Conservation (phyloP, 2,329 filamentous ascomycete species). For the Penicillium decumbens region DNA sequence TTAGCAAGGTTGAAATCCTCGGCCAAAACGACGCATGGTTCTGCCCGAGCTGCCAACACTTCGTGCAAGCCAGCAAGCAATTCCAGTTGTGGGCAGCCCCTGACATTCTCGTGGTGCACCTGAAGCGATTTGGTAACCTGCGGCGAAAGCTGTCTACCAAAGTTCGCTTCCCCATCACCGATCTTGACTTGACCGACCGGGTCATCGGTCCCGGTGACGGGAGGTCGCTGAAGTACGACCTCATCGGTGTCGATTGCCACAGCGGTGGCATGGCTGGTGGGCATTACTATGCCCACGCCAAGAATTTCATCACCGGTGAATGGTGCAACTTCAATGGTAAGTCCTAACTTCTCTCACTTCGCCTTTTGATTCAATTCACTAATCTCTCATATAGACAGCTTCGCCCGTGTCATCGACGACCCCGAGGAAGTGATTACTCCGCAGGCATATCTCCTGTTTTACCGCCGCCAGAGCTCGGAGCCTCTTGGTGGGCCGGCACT, state of each 20-base stretch:
- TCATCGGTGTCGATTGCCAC: slow-evolving; percentile 95
- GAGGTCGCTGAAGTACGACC: slow-evolving; percentile 80
- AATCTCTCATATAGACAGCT: slow-evolving; percentile 55
- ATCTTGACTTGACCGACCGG: slow-evolving; percentile 73
- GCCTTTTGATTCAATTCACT: slow-evolving; percentile 29
- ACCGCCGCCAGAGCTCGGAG: slow-evolving; percentile 71
- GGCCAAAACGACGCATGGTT: slow-evolving; percentile 98
- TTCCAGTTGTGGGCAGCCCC: slow-evolving; percentile 96
- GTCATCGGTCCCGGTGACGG: slow-evolving; percentile 75
- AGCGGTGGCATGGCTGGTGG: slow-evolving; percentile 89
- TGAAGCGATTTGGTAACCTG: slow-evolving; percentile 74
- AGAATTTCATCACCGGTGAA: slow-evolving; percentile 79
- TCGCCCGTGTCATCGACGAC: slow-evolving; percentile 64
- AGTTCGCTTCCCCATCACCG: slow-evolving; percentile 87
- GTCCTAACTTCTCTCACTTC: slow-evolving; percentile 13
- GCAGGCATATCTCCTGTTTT: slow-evolving; percentile 90
- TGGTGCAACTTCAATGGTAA: slow-evolving; percentile 98
- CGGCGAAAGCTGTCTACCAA: slow-evolving; percentile 77
- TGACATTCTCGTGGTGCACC: slow-evolving; percentile 88
- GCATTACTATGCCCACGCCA: slow-evolving; percentile 91
- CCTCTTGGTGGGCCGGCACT: slow-evolving; percentile 78
- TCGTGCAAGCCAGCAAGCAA: slow-evolving; percentile 88
- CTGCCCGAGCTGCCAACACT: slow-evolving; percentile 91
- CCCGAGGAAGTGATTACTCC: slow-evolving; percentile 62
- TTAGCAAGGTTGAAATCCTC: slow-evolving; percentile 86